Evolutionary conservation across 352 stramenopile genomes (phyloP).

Genomic region (Pseudoperonospora humuli): DNA sequence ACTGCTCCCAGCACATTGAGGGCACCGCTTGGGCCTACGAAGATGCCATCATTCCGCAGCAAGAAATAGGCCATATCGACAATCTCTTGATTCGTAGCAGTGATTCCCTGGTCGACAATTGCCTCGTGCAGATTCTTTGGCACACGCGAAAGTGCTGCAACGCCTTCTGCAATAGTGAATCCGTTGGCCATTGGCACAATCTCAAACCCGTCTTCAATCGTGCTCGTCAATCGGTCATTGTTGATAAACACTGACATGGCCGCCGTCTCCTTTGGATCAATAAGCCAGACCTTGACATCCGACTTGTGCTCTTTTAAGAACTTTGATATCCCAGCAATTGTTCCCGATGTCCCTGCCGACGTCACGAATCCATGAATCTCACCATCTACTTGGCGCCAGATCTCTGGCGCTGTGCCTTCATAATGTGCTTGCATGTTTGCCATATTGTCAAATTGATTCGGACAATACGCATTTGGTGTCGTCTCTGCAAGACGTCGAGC

Average conservation of each 20-base stretch:
- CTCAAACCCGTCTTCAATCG: conserved; percentile 85
- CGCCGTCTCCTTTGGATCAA: conserved; percentile 74
- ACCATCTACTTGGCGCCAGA: conserved; percentile 82
- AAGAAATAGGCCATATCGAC: conserved; percentile 91
- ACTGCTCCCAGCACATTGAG: conserved; percentile 75
- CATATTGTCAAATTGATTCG: conserved; percentile 74
- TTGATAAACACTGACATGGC: conserved; percentile 85
- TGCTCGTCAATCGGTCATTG: conserved; percentile 40
- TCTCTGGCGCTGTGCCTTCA: conserved; percentile 79
- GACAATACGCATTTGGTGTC: conserved; percentile 33
- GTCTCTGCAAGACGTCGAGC: conserved; percentile 41
- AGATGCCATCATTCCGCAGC: conserved; percentile 87
- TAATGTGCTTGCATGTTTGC: conserved; percentile 75
- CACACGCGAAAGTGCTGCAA: conserved; percentile 86
- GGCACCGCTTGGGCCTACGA: conserved; percentile 83
- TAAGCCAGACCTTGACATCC: conserved; percentile 48
- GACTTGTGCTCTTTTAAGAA: conserved; percentile 88
- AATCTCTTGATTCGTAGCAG: conserved; percentile 88
- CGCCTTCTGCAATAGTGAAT: conserved; percentile 91
- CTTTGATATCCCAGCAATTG: conserved; percentile 87
- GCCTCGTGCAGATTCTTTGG: conserved; percentile 88
- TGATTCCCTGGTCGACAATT: conserved; percentile 88
- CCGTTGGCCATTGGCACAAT: conserved; percentile 77
- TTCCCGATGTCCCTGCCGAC: conserved; percentile 89
- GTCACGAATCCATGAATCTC: conserved; percentile 88